A percentile compares a stretch with the other conserved stretches of the same genome.
Conservation (phyloP, 345 rosid genomes). For the Dipteronia sinensis region DNA sequence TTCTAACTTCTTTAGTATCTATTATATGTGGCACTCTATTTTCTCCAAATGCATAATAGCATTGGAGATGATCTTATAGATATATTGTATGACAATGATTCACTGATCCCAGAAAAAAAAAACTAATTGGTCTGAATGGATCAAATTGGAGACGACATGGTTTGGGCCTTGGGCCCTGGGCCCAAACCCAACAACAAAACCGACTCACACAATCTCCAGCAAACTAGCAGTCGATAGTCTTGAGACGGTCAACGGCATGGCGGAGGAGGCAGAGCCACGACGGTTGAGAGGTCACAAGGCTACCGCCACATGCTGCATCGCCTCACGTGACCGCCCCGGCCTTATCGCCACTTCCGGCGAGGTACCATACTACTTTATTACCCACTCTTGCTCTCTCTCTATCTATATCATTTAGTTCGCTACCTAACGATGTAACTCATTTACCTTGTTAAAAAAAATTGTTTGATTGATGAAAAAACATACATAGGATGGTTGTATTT, state of each 20-base stretch:
- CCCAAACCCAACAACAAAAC: conserved; percentile 3
- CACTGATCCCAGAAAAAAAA: too few relatives aligned
- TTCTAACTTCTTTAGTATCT: too few relatives aligned
- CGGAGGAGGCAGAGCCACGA: conserved; percentile 58
- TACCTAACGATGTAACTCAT: background rate
- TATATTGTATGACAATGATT: too few relatives aligned
- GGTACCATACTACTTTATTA: conserved; percentile 31
- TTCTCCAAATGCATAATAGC: too few relatives aligned
- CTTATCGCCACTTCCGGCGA: conserved; percentile 76
- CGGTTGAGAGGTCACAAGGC: conserved; percentile 77
- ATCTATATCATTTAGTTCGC: too few relatives aligned
- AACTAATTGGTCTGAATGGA: background rate
- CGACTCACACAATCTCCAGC: background rate
- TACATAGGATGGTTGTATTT: conserved; percentile 76
- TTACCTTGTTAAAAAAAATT: background rate
- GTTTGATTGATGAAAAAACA: background rate
- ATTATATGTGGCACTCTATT: too few relatives aligned
- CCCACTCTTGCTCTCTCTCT: background rate
- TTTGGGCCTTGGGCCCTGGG: background rate
- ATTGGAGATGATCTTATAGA: too few relatives aligned
- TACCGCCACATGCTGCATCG: conserved; percentile 73
- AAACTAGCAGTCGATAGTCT: background rate
- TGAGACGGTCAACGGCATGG: background rate
- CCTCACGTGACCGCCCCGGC: conserved; percentile 75
- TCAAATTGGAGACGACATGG: too few relatives aligned